These are phyloP conservation scores for Austroboletus niveus DNA, from an alignment of 1,284 basidiomycete species.

Conservation along the genomic window DNA sequence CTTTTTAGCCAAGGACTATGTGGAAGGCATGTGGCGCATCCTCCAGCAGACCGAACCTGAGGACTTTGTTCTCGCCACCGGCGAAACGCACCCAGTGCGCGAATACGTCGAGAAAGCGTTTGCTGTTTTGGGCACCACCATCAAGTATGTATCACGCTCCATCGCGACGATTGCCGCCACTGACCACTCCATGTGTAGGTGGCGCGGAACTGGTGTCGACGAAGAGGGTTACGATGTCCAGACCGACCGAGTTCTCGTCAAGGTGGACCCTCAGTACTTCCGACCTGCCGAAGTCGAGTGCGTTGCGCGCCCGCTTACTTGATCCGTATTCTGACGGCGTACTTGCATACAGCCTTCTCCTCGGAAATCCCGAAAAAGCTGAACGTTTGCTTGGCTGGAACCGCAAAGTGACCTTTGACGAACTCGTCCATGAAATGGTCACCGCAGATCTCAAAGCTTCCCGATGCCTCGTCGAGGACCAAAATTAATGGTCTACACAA, in stretches of 20 bases:
- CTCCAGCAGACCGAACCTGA: constrained; percentile 79
- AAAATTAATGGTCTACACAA: constrained; percentile 50
- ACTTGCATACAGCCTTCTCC: constrained; percentile 55
- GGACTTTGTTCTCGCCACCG: constrained; percentile 90
- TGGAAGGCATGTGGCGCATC: constrained; percentile 95
- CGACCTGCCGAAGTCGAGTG: constrained; percentile 91
- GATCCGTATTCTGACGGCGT: constrained; percentile 9
- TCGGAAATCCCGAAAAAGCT: constrained; percentile 83
- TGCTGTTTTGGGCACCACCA: constrained; percentile 56
- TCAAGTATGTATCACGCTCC: constrained; percentile 47
- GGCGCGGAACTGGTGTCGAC: constrained; percentile 71
- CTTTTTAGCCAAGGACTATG: constrained; percentile 73
- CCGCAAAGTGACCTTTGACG: constrained; percentile 75
- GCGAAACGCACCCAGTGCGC: constrained; percentile 88
- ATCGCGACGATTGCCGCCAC: background rate
- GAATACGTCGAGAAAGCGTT: constrained; percentile 90
- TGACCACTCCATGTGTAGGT: constrained; percentile 41
- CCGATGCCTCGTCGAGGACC: constrained; percentile 72
- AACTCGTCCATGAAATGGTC: constrained; percentile 88
- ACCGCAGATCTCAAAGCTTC: constrained; percentile 70
- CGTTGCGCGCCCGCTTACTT: constrained; percentile 33
- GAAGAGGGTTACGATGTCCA: constrained; percentile 73
- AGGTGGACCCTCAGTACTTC: constrained; percentile 81
- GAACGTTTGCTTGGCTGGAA: constrained; percentile 84
- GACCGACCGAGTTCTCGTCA: constrained; percentile 70